These are phyloP conservation scores for Escovopsis weberi DNA, from an alignment of 2,329 filamentous ascomycete species.

Conservation along the genomic window DNA sequence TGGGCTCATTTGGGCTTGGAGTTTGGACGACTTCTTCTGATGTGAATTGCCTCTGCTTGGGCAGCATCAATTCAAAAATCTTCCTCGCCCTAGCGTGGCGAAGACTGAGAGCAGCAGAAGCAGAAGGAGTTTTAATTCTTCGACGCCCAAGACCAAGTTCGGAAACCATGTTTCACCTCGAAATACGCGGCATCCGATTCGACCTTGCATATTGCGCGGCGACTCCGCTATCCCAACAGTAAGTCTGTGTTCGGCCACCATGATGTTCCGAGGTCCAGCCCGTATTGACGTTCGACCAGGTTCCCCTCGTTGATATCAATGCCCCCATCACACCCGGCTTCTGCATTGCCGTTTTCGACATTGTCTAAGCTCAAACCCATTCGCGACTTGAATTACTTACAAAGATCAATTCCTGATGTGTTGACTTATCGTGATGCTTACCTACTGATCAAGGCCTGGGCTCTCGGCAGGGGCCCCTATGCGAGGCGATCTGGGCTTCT, in stretches of 20 bases:
- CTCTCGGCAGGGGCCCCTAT: slow-evolving; percentile 46
- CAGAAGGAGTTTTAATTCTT: slow-evolving; percentile 32
- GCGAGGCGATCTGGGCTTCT: slow-evolving; percentile 50
- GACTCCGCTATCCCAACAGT: slow-evolving; percentile 35
- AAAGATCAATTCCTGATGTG: slow-evolving; percentile 43
- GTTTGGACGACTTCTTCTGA: slow-evolving; percentile 48
- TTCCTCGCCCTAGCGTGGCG: slow-evolving; percentile 47
- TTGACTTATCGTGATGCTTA: slow-evolving; percentile 43
- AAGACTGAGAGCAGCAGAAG: slow-evolving; percentile 33
- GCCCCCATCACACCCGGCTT: slow-evolving; percentile 36
- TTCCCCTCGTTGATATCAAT: slow-evolving; percentile 34
- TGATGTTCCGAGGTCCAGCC: not conserved
- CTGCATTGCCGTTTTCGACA: slow-evolving; percentile 38
- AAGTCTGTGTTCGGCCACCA: slow-evolving; percentile 2
- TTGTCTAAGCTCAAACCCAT: slow-evolving; percentile 49
- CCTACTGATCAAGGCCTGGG: slow-evolving; percentile 47
- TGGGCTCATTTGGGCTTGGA: slow-evolving; percentile 52
- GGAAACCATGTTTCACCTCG: slow-evolving; percentile 50
- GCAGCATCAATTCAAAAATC: slow-evolving; percentile 41
- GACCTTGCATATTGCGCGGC: slow-evolving; percentile 55
- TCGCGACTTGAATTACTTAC: slow-evolving; percentile 48
- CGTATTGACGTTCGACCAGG: slow-evolving; percentile 8
- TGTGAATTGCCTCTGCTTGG: slow-evolving; percentile 50
- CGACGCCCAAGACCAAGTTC: slow-evolving; percentile 43
- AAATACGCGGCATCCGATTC: slow-evolving; percentile 41